Conservation (phyloP, 106 monocot species). For the Xerophyta viscosa region DNA sequence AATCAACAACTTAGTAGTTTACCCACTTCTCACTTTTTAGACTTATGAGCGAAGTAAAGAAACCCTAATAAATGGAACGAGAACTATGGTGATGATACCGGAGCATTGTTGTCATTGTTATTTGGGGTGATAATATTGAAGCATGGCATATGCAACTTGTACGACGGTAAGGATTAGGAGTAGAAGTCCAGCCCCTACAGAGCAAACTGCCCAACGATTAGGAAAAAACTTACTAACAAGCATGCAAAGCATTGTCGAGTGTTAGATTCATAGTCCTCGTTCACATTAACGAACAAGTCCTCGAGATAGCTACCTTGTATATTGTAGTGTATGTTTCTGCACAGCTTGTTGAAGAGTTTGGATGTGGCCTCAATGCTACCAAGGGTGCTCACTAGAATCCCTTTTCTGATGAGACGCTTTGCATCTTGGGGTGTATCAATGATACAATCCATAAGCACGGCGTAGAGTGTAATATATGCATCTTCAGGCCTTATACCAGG, state of each 20-base stretch:
- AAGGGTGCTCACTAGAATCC: constrained; percentile 16
- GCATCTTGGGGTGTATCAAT: constrained; percentile 18
- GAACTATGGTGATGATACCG: too few species aligned
- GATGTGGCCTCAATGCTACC: too few species aligned
- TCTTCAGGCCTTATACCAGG: constrained; percentile 1
- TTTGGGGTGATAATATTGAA: too few species aligned
- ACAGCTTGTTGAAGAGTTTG: constrained; percentile 11
- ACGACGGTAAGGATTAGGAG: too few species aligned
- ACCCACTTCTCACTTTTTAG: too few species aligned
- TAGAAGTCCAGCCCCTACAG: too few species aligned
- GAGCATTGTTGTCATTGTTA: too few species aligned
- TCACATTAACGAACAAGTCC: constrained; percentile 8
- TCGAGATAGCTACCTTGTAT: constrained; percentile 5
- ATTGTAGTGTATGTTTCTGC: neutral
- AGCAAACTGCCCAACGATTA: neutral
- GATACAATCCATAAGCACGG: constrained; percentile 18
- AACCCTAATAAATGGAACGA: too few species aligned
- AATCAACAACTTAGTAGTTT: too few species aligned
- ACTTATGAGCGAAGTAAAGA: too few species aligned
- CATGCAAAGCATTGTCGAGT: constrained; percentile 2
- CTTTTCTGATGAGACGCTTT: neutral
- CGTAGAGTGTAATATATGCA: constrained; percentile 12
- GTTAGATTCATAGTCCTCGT: constrained; percentile 6
- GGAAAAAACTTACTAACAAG: neutral
- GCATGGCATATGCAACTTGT: too few species aligned